Evolutionary conservation across 805 yeast species (phyloP).

Genomic region (Spathaspora sp.): DNA sequence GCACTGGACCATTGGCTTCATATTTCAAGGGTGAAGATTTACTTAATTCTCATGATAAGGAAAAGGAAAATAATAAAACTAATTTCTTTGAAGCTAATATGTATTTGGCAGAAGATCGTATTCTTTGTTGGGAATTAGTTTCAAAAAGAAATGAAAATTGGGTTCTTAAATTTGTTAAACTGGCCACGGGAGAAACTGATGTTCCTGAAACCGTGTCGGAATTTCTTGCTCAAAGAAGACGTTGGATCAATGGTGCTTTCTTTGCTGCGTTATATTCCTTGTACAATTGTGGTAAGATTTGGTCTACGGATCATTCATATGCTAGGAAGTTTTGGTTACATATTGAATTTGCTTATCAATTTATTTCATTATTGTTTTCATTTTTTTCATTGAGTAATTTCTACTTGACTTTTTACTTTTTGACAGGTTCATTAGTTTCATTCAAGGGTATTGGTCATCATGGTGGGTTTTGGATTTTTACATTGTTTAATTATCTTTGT

Average conservation of each 20-base stretch:
- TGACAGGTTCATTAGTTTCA: constrained; percentile 74
- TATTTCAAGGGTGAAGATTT: constrained; percentile 85
- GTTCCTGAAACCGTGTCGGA: constrained; percentile 88
- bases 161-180: constrained; percentile 88
- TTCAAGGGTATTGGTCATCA: constrained; percentile 47
- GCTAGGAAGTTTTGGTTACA: constrained; percentile 68
- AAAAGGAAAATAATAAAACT: constrained; percentile 42
- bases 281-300: constrained; percentile 69
- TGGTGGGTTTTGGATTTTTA: constrained; percentile 83
- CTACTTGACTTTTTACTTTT: constrained; percentile 86
- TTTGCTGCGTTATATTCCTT: constrained; percentile 90
- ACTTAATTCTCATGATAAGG: constrained; percentile 22
- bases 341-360: constrained; percentile 81
- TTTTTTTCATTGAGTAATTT: constrained; percentile 92
- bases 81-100: constrained; percentile 93
- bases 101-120: constrained; percentile 97
- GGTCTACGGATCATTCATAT: constrained; percentile 73
- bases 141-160: constrained; percentile 81
- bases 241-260: constrained; percentile 97
- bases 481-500: constrained; percentile 80
- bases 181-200: constrained; percentile 94
- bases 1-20: constrained; percentile 86
- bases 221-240: constrained; percentile 84
- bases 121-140: constrained; percentile 92
- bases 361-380: constrained; percentile 73